Evolutionary conservation across 306 rosid species (phyloP).

Genomic region (Rosa lucieae): DNA sequence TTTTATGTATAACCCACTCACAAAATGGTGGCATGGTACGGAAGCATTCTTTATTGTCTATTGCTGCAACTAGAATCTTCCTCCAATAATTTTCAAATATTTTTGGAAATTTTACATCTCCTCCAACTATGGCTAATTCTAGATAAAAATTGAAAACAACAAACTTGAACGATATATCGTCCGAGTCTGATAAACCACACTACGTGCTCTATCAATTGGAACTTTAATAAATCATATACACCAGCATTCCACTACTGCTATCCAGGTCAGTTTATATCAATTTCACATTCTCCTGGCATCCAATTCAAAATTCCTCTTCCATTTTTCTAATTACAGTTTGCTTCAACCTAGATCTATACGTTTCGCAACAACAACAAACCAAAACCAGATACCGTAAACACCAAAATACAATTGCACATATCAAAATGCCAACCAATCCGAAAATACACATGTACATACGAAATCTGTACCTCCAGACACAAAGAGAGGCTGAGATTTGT

Average conservation of each 20-base stretch:
- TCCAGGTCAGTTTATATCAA: background rate
- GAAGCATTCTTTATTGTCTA: background rate
- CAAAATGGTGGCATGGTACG: background rate
- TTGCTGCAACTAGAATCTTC: background rate
- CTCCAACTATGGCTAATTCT: background rate
- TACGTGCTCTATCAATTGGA: background rate
- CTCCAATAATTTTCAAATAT: background rate
- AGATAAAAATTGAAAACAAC: background rate
- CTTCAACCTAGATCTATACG: background rate
- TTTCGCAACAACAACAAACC: background rate
- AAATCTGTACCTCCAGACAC: constrained; percentile 82
- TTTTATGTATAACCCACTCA: background rate
- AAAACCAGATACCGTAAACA: background rate
- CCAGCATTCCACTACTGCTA: background rate
- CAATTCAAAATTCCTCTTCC: background rate
- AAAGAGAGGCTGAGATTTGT: constrained; percentile 90
- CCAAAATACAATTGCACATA: background rate
- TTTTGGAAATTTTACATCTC: background rate
- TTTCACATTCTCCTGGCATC: background rate
- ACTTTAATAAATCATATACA: background rate
- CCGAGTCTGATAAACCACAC: background rate
- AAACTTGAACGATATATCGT: background rate
- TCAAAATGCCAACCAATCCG: background rate
- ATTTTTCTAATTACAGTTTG: background rate
- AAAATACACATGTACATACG: background rate